Evolutionary conservation across 176 grass and related monocot genomes (phyloP).

Genomic region (Zoysia pacifica): DNA sequence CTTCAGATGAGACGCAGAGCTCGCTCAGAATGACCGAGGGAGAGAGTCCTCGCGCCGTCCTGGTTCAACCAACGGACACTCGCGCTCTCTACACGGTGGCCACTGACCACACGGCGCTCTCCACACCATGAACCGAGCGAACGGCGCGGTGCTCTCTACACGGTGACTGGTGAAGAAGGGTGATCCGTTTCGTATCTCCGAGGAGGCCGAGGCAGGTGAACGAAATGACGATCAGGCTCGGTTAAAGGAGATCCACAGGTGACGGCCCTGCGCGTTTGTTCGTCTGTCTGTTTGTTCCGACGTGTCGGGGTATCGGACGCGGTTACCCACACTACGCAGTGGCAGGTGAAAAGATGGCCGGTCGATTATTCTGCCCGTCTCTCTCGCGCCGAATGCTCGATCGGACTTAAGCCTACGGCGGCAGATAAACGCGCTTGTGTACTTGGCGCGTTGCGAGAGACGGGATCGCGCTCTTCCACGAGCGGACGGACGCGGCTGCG

Average conservation of each 20-base stretch:
- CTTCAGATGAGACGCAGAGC: too few relatives aligned
- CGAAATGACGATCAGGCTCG: too few relatives aligned
- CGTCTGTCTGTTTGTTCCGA: background rate
- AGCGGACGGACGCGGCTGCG: slow-evolving; percentile 17
- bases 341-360: background rate
- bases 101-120: too few relatives aligned
- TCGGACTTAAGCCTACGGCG: background rate
- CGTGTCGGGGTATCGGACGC: slow-evolving; percentile 4
- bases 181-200: background rate
- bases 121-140: background rate
- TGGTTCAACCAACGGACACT: too few relatives aligned
- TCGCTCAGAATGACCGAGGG: too few relatives aligned
- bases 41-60: too few relatives aligned
- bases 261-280: too few relatives aligned
- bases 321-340: background rate
- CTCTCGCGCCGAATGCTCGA: background rate
- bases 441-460: background rate
- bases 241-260: too few relatives aligned
- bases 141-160: background rate
- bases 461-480: too few relatives aligned
- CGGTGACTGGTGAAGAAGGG: background rate
- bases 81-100: too few relatives aligned
- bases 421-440: background rate
- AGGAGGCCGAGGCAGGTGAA: too few relatives aligned
- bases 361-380: background rate